phyloP scores from a whole-genome alignment of 208 protist genomes.

The Vickermania ingenoplastis region DNA sequence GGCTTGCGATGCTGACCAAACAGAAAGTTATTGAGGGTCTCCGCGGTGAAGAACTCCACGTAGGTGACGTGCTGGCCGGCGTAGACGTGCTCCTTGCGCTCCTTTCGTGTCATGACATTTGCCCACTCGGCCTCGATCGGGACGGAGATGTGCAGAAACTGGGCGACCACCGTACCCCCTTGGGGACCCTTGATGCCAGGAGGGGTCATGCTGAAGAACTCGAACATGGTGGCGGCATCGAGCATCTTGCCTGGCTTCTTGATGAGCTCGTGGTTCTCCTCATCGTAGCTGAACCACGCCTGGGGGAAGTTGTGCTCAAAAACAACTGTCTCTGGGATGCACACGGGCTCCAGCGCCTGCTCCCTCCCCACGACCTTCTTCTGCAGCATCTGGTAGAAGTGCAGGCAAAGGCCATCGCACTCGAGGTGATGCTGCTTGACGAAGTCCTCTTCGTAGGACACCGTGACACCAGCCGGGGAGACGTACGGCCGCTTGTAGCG shows the following conservation, averaged over 20 bases:
- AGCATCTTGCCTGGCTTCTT: constrained; percentile 79
- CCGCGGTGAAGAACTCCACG: constrained; percentile 79
- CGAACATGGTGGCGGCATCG: constrained; percentile 77
- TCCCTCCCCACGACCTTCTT: constrained; percentile 79
- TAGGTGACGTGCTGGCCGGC: constrained; percentile 51
- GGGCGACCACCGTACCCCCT: constrained; percentile 71
- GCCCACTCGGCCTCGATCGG: constrained; percentile 32
- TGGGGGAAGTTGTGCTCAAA: constrained; percentile 92
- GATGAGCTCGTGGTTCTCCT: constrained; percentile 65
- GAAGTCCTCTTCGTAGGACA: constrained; percentile 65
- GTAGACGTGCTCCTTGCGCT: constrained; percentile 7
- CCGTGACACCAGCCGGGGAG: constrained; percentile 44
- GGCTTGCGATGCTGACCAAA: constrained; percentile 69
- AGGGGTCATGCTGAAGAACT: constrained; percentile 31
- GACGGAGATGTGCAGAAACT: constrained; percentile 70
- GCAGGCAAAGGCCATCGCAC: constrained; percentile 68
- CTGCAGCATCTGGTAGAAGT: constrained; percentile 78
- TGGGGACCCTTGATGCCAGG: constrained; percentile 1
- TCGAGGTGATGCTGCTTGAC: constrained; percentile 74
- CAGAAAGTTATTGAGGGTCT: constrained; percentile 69
- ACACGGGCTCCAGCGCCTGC: constrained; percentile 39
- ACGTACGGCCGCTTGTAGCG: constrained; percentile 36
- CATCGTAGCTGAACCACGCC: constrained; percentile 86
- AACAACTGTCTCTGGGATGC: constrained; percentile 83
- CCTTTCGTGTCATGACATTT: constrained; percentile 13